Evolutionary conservation across 148 eudicot genomes (phyloP), one percentile per base, ranked within the genome.

Genomic region (Dianthus caryophyllus): DNA sequence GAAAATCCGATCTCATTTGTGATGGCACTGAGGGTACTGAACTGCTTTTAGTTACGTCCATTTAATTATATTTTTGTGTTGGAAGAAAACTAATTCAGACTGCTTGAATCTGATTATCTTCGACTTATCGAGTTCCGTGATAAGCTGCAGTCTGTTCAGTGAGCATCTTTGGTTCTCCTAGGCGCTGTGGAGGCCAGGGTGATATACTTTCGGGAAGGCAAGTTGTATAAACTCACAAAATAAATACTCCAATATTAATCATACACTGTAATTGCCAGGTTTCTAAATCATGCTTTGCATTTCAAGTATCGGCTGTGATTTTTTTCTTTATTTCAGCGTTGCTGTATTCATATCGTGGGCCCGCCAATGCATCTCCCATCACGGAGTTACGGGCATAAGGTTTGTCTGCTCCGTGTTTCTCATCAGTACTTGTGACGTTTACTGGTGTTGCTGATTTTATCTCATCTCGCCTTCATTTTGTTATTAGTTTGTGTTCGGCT

Each of bases 151-250:
- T 86, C 61, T 76, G 51, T 71, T 80, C 96, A 22, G 90, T 94
- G 79, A 88, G 88, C 77, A 69, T 67, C 33, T 90, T 83, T 66
- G 99, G 99, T 70, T 88, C 99, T 75, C 99, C 97, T 41, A 83
- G 99, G 67, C 99, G 99, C 54, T 94, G 99, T 77, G 99, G 99
- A 51, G 99, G 99, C 50, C 99, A 94, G 78, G 99, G 99, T 44
- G 99, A 94, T 69, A 88, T 94, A 82, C 97, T 94, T 51, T 88
- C 99, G 64, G 99, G 99, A 67, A 86, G 97, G 99, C 75, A 80
- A 78, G 84, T 52, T 53, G 27, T 36, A 25, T n/a, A n/a, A 74
- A 33, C 22, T 67, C 64, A 61, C 20, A 41, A 49, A 13, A n/a
- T n/a, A n/a, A n/a, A n/a, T n/a, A n/a, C n/a, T n/a, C n/a, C 36